Evolutionary conservation across 371 early-diverging fungal genomes (phyloP), one percentile per base, ranked within the genome.

Genomic region (Parasitella parasitica): DNA sequence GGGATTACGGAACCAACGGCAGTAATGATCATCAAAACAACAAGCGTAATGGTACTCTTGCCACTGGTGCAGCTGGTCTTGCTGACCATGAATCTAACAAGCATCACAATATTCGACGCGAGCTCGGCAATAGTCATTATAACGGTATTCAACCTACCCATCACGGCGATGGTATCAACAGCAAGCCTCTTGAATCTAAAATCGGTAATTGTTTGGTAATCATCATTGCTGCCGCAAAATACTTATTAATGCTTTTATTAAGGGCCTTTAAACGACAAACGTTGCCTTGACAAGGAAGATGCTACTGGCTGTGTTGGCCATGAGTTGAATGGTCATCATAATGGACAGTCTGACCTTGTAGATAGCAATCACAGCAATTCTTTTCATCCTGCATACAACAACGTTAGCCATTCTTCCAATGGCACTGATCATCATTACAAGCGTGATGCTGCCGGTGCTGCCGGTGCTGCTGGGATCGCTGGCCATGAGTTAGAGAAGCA

Each of bases 401-500:
- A 26, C 18, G 15, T 56, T 12, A 9, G 30, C 27, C 39, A 6
- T 1, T 20, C 57, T 13, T n/a, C 5, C 4, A n/a, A 16, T 34
- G 18, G 13, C 30, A 30, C 34, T 2, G 22, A 39, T 7, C 49
- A 56, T 13, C 66, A 61, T 24, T 35, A 61, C 20, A 51, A 18
- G 18, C 56, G 57, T 27, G 53, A 66, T 18, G 48, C 61, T 36
- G 57, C 46, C 16, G n/a, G 56, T 4, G 57, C 36, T 15, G 36
- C 62, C 28, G 66, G 61, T 20, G 56, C 55, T 18, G 60, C 51
- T 20, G 66, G 60, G 49, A 16, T 56, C 12, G 61, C 56, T 22
- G 61, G 54, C 4, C 52, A 66, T n/a, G 66, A 35, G 15, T 22
- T 57, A 12, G 39, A 61, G 26, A 43, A 63, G n/a, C 63, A 63